phyloP scores from a whole-genome alignment of 768 basidiomycete species.

The Chalciporus pseudorubinellus region DNA sequence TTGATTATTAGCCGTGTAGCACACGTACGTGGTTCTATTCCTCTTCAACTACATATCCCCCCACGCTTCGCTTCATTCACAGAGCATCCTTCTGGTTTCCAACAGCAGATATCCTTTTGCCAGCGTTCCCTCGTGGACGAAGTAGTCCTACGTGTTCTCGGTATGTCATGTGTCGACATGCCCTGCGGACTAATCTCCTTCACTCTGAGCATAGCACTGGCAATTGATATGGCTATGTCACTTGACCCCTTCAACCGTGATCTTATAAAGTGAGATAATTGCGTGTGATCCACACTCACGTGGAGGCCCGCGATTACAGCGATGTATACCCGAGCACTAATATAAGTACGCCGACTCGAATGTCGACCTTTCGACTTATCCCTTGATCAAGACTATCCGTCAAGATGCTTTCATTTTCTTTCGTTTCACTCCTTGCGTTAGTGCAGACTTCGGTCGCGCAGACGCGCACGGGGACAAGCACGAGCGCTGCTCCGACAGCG shows the following conservation, averaged over 20 bases:
- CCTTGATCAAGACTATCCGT: neutral
- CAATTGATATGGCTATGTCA: no score
- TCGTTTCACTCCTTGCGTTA: conserved; percentile 7
- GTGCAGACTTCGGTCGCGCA: neutral
- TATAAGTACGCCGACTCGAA: conserved; percentile 1
- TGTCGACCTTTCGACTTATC: neutral
- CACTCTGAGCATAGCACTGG: neutral
- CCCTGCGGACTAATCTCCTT: no score
- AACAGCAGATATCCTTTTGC: neutral
- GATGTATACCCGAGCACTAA: neutral
- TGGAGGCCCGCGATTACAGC: neutral
- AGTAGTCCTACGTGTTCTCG: neutral
- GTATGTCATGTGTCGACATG: neutral
- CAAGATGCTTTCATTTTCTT: neutral
- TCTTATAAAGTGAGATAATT: neutral
- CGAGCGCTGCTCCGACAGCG: neutral
- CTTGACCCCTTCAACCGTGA: neutral
- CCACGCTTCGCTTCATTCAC: no score
- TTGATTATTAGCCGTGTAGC: no score
- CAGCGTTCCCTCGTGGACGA: neutral
- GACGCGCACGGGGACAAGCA: neutral
- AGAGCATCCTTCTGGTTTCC: neutral
- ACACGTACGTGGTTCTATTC: no score
- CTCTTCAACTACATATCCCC: no score
- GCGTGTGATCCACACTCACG: no score